A percentile compares a stretch with the other conserved stretches of the same genome.
Conservation (phyloP, 176 grass and related monocot genomes). For the Pontederia paniculata region DNA sequence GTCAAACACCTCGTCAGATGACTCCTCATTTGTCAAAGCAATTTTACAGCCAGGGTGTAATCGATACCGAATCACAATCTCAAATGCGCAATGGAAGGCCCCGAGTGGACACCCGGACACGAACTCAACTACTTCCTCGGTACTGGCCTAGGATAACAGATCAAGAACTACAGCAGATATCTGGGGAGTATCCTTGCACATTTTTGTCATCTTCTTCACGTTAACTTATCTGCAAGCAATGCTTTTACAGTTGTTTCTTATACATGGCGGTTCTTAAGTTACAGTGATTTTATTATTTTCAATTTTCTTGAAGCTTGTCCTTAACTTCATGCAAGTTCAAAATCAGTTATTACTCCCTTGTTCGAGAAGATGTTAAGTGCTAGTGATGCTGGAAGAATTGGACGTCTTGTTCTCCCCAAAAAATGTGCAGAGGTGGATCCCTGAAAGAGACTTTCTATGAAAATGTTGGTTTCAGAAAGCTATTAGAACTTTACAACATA, state of each 20-base stretch:
- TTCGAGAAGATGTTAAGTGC: slow-evolving; percentile 99
- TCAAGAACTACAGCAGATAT: slow-evolving; percentile 91
- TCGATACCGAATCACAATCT: slow-evolving; percentile 35
- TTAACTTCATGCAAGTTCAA: slow-evolving; percentile 66
- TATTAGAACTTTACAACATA: no score
- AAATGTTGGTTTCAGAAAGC: no score
- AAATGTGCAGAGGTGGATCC: slow-evolving; percentile 89
- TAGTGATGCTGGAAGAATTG: slow-evolving; percentile 96
- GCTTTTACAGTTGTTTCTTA: background rate
- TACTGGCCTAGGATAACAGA: slow-evolving; percentile 98
- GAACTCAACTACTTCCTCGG: slow-evolving; percentile 80
- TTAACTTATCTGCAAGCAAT: background rate
- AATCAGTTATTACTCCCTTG: slow-evolving; percentile 86
- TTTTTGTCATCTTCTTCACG: background rate
- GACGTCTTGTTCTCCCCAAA: slow-evolving; percentile 95
- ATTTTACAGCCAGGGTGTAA: slow-evolving; percentile 37
- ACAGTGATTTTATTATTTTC: no score
- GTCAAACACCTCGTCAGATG: slow-evolving; percentile 37
- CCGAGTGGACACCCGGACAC: slow-evolving; percentile 56
- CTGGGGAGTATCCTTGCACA: slow-evolving; percentile 76
- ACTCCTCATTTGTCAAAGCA: slow-evolving; percentile 38
- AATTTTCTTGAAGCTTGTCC: slow-evolving; percentile 20
- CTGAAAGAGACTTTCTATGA: background rate
- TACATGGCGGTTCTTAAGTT: no score
- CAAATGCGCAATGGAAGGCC: slow-evolving; percentile 72